A percentile compares a stretch with the other conserved stretches of the same genome.
phyloP scores from a whole-genome alignment of 2,329 filamentous ascomycete genomes.

The Alternaria triticimaculans region DNA sequence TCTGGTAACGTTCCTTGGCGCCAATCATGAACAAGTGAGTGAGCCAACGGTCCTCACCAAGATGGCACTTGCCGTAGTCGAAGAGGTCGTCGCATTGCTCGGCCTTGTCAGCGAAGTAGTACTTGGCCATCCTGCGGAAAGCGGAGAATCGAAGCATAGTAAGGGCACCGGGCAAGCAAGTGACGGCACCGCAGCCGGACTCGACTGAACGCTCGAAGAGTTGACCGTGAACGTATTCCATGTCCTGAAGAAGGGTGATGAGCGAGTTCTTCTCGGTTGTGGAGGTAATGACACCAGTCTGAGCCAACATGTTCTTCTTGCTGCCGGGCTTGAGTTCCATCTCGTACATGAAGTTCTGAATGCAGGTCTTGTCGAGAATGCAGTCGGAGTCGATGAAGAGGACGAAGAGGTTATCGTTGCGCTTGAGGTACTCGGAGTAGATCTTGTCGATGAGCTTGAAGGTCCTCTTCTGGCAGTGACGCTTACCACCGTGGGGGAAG shows the following conservation, averaged over 20 bases:
- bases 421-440: slow-evolving; percentile 83
- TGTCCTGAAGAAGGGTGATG: slow-evolving; percentile 92
- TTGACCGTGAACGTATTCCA: slow-evolving; percentile 98
- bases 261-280: slow-evolving; percentile 88
- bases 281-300: slow-evolving; percentile 96
- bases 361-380: slow-evolving; percentile 86
- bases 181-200: slow-evolving; percentile 91
- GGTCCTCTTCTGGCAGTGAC: slow-evolving; percentile 90
- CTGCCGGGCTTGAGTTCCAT: slow-evolving; percentile 97
- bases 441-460: slow-evolving; percentile 94
- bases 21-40: slow-evolving; percentile 99
- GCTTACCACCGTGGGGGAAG: slow-evolving; percentile 91
- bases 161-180: slow-evolving; percentile 91
- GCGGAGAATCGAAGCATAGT: slow-evolving; percentile 96
- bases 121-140: slow-evolving; percentile 95
- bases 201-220: slow-evolving; percentile 95
- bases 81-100: slow-evolving; percentile 96
- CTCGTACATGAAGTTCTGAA: slow-evolving; percentile 98
- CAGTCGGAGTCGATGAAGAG: slow-evolving; percentile 98
- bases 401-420: slow-evolving; percentile 91
- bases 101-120: slow-evolving; percentile 97
- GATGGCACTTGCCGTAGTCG: slow-evolving; percentile 92
- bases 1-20: slow-evolving; percentile 89
- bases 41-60: slow-evolving; percentile 95
- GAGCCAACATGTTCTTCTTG: slow-evolving; percentile 90